Evolutionary conservation across 1,139 yeast species (phyloP), one percentile per base, ranked within the genome.

Genomic region (Lodderomyces metapsilosis): DNA sequence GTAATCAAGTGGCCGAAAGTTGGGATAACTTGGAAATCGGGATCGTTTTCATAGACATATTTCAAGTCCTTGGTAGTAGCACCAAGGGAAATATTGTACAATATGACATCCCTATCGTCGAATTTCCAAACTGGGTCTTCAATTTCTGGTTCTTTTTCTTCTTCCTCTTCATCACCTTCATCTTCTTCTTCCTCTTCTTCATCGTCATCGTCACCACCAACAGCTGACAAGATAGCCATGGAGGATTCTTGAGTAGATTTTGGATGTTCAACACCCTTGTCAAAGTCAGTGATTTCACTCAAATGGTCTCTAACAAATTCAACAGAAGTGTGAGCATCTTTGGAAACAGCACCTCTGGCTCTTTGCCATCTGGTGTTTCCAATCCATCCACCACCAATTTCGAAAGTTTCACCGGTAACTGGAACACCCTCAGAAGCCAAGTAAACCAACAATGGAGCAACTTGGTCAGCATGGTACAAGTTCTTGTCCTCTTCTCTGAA

Each of bases 301-400:
- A 92, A 82, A 61, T 84, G 73, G 44, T 82, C 84, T 46, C 76
- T 74, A 49, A 92, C 69, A 50, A 79, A 77, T 64, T 91, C 98
- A 24, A 89, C 84, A 21, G 82, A 68, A 42, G 80, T 70, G 45
- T 68, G 67, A 28, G 68, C 69, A 34, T 76, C 82, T 43, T 68
- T 72, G 45, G 82, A 76, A 13, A 85, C 88, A 42, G 81, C 84
- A 53, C 98, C 98, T 51, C 82, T 82, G 44, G 95, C 83, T 64
- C 97, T 81, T 69, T 91, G 95, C 94, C 95, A 89, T 71, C 98
- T 80, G 43, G 97, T 89, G 66, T 80, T 80, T 57, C 96, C 97
- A 53, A 87, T 74, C 97, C 97, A 92, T 43, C 97, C 98, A 51
- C 94, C 96, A 60, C 78, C 78, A 47, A 63, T 74, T 62, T 73